phyloP scores from a whole-genome alignment of 2,329 filamentous ascomycete genomes.

The Penicillium verrucosum region DNA sequence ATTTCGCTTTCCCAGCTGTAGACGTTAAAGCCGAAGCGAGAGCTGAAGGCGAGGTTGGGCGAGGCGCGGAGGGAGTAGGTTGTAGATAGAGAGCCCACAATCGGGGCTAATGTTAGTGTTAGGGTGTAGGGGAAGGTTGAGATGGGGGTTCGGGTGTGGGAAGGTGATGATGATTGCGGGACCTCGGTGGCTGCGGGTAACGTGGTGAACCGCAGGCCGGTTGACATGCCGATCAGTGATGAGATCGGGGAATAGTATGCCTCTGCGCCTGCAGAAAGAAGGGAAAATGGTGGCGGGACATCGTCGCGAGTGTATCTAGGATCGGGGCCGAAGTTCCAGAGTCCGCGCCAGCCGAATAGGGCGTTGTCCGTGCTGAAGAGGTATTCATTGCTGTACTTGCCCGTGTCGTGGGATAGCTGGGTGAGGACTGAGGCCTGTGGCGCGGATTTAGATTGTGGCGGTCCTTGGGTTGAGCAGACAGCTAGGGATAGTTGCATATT shows the following conservation, averaged over 20 bases:
- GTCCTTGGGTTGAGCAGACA: slow-evolving; percentile 41
- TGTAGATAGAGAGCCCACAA: slow-evolving; percentile 90
- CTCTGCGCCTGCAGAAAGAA: slow-evolving; percentile 88
- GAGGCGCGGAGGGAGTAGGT: slow-evolving; percentile 90
- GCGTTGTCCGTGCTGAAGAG: slow-evolving; percentile 91
- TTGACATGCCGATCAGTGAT: slow-evolving; percentile 86
- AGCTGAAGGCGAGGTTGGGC: slow-evolving; percentile 76
- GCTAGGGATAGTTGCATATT: slow-evolving; percentile 77
- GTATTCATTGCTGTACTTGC: slow-evolving; percentile 84
- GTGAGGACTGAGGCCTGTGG: slow-evolving; percentile 47
- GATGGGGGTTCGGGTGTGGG: slow-evolving; percentile 34
- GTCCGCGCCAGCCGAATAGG: slow-evolving; percentile 76
- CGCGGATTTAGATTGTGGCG: slow-evolving; percentile 42
- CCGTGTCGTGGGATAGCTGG: slow-evolving; percentile 65
- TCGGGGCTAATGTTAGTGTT: slow-evolving; percentile 85
- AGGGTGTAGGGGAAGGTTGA: slow-evolving; percentile 88
- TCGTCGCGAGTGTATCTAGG: slow-evolving; percentile 24
- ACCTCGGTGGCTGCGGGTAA: slow-evolving; percentile 55
- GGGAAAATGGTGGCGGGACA: slow-evolving; percentile 63
- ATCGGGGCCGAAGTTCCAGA: slow-evolving; percentile 92
- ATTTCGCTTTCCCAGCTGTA: slow-evolving; percentile 97
- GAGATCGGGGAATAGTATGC: slow-evolving; percentile 94
- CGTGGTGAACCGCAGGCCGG: slow-evolving; percentile 86
- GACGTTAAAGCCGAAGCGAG: slow-evolving; percentile 93
- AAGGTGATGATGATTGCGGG: slow-evolving; percentile 19